Evolutionary conservation across 768 basidiomycete species (phyloP), one percentile per base, ranked within the genome.

Genomic region (Suillus variegatus): DNA sequence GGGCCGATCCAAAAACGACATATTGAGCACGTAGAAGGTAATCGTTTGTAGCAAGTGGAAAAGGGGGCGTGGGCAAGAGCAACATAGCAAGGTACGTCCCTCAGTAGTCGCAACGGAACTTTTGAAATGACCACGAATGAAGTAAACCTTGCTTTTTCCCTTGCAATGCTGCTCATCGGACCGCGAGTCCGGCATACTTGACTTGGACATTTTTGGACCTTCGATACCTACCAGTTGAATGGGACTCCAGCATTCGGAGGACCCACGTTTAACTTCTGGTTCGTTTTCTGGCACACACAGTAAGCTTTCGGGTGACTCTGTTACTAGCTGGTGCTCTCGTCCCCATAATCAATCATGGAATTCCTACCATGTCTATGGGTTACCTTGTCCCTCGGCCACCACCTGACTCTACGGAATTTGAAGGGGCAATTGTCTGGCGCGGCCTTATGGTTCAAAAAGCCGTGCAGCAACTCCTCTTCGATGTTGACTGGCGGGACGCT

Each of bases 381-480:
- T 99, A 95, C 75, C 85, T 99, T 14, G 84, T 99, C 16, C 90
- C 92, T 1, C 78, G 80, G 63, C 72, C 82, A 1, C 69, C 80
- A 40, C 82, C 84, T 8, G 79, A 80, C 36, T 79, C 80, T 51
- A 79, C 85, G 3, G 83, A 83, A 62, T 82, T 83, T 43, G 94
- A 96, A 73, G 87, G 88, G 0, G 89, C 95, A 0, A 84, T 98
- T 40, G 93, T 97, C 38, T 99, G 97, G 97, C 85, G 97, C 32
- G 97, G 97, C 3, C 84, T 97, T 25, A 99, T 98, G 97, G 97
- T 98, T 1, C 95, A 97, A 79, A 98, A 98, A 73, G 95, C 96
- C 32, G 94, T 96, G 0, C 96, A 98, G 74, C 96, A 98, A 74
- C 82, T 99, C 0, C 84, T 98, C 1, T 98, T 99, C 71, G 95